Base-by-base conservation (phyloP, 169 alveolate species). In the Eimeria zaria region DNA sequence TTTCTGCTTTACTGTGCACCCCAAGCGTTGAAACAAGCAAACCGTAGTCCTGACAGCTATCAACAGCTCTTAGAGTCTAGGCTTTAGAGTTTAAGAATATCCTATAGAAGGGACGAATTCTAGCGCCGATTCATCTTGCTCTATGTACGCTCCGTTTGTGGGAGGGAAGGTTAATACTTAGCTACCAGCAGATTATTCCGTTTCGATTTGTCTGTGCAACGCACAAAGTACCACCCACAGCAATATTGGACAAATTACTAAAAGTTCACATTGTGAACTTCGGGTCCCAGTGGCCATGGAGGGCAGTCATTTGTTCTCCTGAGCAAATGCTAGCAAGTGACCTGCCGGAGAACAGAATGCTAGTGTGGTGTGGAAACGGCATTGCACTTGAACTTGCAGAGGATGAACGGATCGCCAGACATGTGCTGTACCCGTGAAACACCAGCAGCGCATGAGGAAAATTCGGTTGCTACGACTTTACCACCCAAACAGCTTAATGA, bases 381-480 rank as follows among this genome's bases (percentile, higher is more conserved):
- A 39, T 18, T 39, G 9, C 53, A 20, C 33, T 36, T 73, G 53
- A 18, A 14, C 53, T 20, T 73, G 83, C 83, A 73, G 83, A 73
- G 83, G 39, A 53, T 53, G 4, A 39, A 73, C 83, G 83, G 83
- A 7, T 73, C 53, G 83, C 5, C 83, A 73, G 53, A 20, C 33
- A 51, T 39, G 53, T 12, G 55, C 33, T 39, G 39, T 73, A 73
- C 18, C 51, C 12, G 30, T 22, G 83, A 73, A 39, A 33, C 83
- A 73, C 83, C 83, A 39, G 83, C 53, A 73, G 16, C n/a, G 83
- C 55, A 14, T 51, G 53, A 51, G 55, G 83, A 73, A 73, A 33
- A 48, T 46, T 46, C 88, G 44, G n/a, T 39, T 7, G 8, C 85
- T 46, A 27, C 85, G 60, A 44, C 85, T 18, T 46, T 55, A 44